Conservation (phyloP, 352 stramenopile genomes). For the Plasmopara viticola region DNA sequence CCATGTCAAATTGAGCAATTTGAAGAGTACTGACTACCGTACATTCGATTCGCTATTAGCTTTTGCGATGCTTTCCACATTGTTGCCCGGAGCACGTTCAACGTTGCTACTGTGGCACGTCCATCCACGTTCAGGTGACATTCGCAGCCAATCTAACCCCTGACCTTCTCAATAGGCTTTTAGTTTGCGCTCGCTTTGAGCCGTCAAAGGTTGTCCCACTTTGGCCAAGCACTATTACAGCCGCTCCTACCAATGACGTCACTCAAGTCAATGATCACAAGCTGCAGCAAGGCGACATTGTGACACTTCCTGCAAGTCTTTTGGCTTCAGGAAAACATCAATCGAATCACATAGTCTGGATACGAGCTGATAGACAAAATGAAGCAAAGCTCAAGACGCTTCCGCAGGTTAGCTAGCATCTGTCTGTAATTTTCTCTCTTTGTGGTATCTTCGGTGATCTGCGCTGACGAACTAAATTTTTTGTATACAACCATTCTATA, state of each 20-base stretch:
- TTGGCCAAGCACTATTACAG: conserved; percentile 6
- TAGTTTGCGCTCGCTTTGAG: conserved; percentile 45
- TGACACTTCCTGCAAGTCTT: conserved; percentile 17
- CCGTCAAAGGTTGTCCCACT: conserved; percentile 13
- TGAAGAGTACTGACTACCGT: background rate
- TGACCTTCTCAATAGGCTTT: conserved; percentile 11
- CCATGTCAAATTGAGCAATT: background rate
- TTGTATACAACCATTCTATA: conserved; percentile 2
- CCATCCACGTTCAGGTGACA: conserved; percentile 29
- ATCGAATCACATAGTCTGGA: conserved; percentile 24
- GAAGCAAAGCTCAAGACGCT: conserved; percentile 19
- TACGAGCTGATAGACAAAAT: conserved; percentile 33
- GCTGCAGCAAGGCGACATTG: conserved; percentile 12
- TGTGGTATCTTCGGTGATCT: too few relatives aligned
- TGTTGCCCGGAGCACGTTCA: conserved; percentile 35
- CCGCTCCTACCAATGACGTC: background rate
- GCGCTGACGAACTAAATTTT: too few relatives aligned
- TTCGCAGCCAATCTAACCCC: conserved; percentile 11
- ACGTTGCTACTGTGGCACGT: conserved; percentile 39
- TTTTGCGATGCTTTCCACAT: conserved; percentile 40
- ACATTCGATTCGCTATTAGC: conserved; percentile 4
- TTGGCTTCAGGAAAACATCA: conserved; percentile 1
- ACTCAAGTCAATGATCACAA: conserved; percentile 6
- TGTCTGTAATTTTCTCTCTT: too few relatives aligned
- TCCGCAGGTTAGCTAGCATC: background rate